Percentiles rank a stretch among this genome's conserved stretches.
Conservation (phyloP, 805 yeast species). For the Metschnikowia shivogae region DNA sequence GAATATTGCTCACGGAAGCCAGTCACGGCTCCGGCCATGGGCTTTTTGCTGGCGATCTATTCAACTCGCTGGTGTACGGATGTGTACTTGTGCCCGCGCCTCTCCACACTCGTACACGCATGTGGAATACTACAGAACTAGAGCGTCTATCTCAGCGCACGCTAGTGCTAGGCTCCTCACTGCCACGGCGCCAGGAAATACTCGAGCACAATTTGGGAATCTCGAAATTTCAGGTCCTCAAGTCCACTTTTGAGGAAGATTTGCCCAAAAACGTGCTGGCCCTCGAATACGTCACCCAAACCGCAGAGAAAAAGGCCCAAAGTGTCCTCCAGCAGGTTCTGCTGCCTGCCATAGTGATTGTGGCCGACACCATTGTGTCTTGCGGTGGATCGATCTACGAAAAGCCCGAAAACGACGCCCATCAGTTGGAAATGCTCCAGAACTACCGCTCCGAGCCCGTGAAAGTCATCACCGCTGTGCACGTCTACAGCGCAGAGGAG, state of each 20-base stretch:
- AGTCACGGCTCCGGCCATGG: too few species aligned
- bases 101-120: background rate
- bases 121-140: conserved; percentile 10
- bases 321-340: conserved; percentile 51
- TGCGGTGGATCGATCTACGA: conserved; percentile 62
- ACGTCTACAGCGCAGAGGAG: conserved; percentile 18
- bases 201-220: conserved; percentile 53
- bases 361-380: conserved; percentile 81
- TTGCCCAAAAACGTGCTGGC: conserved; percentile 52
- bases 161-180: conserved; percentile 74
- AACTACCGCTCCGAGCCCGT: conserved; percentile 22
- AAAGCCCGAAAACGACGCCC: conserved; percentile 53
- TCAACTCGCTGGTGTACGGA: background rate
- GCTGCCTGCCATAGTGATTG: conserved; percentile 26
- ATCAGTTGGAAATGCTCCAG: conserved; percentile 29
- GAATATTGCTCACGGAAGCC: too few species aligned
- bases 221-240: conserved; percentile 35
- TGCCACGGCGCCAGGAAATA: conserved; percentile 79
- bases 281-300: conserved; percentile 56
- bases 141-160: conserved; percentile 6
- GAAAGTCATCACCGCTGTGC: conserved; percentile 34
- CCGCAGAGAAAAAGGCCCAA: conserved; percentile 64
- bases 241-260: conserved; percentile 76
- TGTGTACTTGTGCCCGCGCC: background rate
- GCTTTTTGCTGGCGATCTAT: too few species aligned